A percentile compares a stretch with the other conserved stretches of the same genome.
These are phyloP conservation scores for Paspalum vaginatum DNA, from an alignment of 176 grass and related monocot genomes.

Conservation along the genomic window DNA sequence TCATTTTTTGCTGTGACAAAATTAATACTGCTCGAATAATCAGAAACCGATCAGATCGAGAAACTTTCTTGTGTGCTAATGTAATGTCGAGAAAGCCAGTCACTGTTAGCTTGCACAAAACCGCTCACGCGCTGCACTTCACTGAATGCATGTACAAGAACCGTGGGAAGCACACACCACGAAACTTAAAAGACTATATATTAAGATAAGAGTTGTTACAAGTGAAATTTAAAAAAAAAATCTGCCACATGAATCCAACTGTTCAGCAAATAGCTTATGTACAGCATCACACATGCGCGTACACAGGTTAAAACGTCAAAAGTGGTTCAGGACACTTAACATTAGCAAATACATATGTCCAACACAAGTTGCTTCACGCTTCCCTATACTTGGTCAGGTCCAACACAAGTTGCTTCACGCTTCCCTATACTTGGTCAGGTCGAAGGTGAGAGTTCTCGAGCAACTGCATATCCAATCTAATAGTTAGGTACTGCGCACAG, in stretches of 20 bases:
- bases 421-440: conserved; percentile 91
- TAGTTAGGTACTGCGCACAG: conserved; percentile 14
- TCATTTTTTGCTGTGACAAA: too few relatives aligned
- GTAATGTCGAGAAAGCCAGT: too few relatives aligned
- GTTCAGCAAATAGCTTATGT: neutral
- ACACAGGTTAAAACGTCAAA: neutral
- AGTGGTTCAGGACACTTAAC: neutral
- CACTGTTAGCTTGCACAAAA: too few relatives aligned
- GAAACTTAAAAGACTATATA: neutral
- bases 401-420: conserved; percentile 42
- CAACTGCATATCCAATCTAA: conserved; percentile 64
- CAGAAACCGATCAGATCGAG: too few relatives aligned
- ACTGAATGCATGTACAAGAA: neutral
- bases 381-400: conserved; percentile 92
- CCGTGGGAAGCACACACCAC: neutral
- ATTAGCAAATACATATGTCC: neutral
- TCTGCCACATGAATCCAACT: neutral
- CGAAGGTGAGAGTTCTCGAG: conserved; percentile 93
- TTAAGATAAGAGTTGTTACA: neutral
- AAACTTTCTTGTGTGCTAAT: too few relatives aligned
- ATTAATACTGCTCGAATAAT: too few relatives aligned
- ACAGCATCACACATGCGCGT: neutral
- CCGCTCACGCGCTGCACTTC: neutral
- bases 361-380: conserved; percentile 42
- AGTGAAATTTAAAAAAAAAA: neutral